Base-by-base conservation (phyloP, 164 flowering plant genomes). In the Magnolia kwangsiensis region DNA sequence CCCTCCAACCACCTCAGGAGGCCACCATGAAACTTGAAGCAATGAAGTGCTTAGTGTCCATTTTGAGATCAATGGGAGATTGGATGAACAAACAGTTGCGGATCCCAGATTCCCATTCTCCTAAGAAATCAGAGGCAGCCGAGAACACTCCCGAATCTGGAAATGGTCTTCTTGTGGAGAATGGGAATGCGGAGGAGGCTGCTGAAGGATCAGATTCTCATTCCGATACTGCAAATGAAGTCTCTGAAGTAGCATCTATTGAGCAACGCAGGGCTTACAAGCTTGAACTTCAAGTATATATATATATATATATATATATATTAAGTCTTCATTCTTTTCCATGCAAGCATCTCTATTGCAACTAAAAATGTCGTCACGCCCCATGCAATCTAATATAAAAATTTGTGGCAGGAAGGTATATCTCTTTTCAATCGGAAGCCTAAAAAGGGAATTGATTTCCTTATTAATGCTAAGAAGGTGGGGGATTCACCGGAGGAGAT, bases 221-320 rank as follows among this genome's bases (percentile, higher is more conserved):
- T 67, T 86, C 93, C 76, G 98, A 96, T 83, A 78, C 89, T 45
- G 86, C 97, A 23, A 88, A 83, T 84, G 99, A 93, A 80, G 87
- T 88, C 82, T 92, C 98, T 74, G 99, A 94, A 78, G 98, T 83
- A 78, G 87, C 83, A 50, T 85, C 87, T 50, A 89, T 96, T 74
- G 99, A 94, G 85, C 98, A 96, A 80, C 98, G 98, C 16, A 92
- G 98, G 55, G 98, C 98, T n/a, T 96, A 96, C 87, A 96, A 96
- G 86, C 95, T 93, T 80, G 98, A 96, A 85, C 94, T 96, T 82
- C 98, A 94, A 94, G 99, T 94, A 84, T 67, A 77, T 70, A 37
- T 37, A 70, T 50, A n/a, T 94, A 84, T 67, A 77, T 94, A 84
- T 67, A 77, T 94, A 84, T 67, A 77, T 70, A 37, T 37, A 70